A percentile compares a stretch with the other conserved stretches of the same genome.
phyloP scores from a whole-genome alignment of 2,329 filamentous ascomycete species.

The Helicocarpus griseus region DNA sequence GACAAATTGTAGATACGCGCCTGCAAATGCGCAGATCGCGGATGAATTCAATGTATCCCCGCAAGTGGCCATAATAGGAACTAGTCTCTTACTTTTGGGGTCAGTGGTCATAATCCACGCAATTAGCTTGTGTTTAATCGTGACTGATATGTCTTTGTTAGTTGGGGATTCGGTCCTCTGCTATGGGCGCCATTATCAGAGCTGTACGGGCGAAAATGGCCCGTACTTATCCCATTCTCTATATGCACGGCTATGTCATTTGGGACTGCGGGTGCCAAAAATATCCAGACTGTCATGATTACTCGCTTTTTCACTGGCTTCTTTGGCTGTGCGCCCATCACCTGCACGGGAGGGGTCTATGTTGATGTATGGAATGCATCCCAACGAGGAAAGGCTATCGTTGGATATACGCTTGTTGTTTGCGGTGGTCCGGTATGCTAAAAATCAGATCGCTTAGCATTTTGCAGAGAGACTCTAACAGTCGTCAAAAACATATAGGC shows the following conservation, averaged over 20 bases:
- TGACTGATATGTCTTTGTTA: not conserved
- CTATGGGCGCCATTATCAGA: slow-evolving; percentile 57
- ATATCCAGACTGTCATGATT: slow-evolving; percentile 55
- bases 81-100: slow-evolving; percentile 40
- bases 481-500: slow-evolving; percentile 16
- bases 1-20: slow-evolving; percentile 52
- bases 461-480: not conserved
- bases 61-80: slow-evolving; percentile 40
- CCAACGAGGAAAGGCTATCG: slow-evolving; percentile 45
- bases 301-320: slow-evolving; percentile 56
- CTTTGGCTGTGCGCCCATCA: slow-evolving; percentile 56
- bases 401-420: slow-evolving; percentile 41
- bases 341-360: slow-evolving; percentile 59
- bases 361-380: slow-evolving; percentile 55
- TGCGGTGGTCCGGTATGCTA: slow-evolving; percentile 36
- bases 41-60: slow-evolving; percentile 36
- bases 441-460: too few species aligned
- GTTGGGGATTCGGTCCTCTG: slow-evolving; percentile 50
- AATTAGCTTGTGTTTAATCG: too few species aligned
- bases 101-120: not conserved
- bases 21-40: slow-evolving; percentile 47
- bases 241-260: slow-evolving; percentile 42
- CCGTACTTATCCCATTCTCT: slow-evolving; percentile 39
- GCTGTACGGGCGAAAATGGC: slow-evolving; percentile 46
- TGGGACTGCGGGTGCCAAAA: slow-evolving; percentile 39